Conservation (phyloP, 1,284 basidiomycete genomes). For the Kwoniella shivajii region DNA sequence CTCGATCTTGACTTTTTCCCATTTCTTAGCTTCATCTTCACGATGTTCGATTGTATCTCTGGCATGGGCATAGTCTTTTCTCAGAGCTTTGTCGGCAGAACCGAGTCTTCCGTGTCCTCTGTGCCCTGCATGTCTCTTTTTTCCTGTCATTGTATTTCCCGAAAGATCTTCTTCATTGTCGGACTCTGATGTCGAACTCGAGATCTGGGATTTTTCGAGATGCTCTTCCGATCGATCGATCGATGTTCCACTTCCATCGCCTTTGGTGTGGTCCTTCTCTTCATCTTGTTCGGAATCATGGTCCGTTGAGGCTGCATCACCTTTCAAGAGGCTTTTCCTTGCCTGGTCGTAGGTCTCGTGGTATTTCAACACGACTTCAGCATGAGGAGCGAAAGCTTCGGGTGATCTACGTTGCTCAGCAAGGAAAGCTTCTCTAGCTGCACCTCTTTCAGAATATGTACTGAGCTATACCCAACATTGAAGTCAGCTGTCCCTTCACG, state of each 20-base stretch:
- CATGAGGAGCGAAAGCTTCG: slow-evolving; percentile 47
- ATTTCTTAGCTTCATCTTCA: background rate
- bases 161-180: background rate
- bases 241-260: background rate
- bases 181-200: background rate
- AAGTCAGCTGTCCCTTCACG: no score
- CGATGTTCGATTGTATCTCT: background rate
- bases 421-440: slow-evolving; percentile 21
- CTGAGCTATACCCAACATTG: slow-evolving; percentile 22
- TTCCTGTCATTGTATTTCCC: slow-evolving; percentile 1
- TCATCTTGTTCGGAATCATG: background rate
- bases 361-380: slow-evolving; percentile 42
- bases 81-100: slow-evolving; percentile 1
- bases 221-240: background rate
- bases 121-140: background rate
- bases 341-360: slow-evolving; percentile 37
- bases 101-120: no score
- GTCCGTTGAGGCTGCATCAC: background rate
- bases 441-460: slow-evolving; percentile 31
- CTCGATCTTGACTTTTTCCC: background rate
- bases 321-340: slow-evolving; percentile 23
- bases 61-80: slow-evolving; percentile 3
- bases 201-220: background rate
- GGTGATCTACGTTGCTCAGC: slow-evolving; percentile 28
- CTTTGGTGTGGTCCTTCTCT: background rate